A percentile compares a stretch with the other conserved stretches of the same genome.
Conservation (phyloP, 164 flowering plant genomes). For the Dillenia suffruticosa region DNA sequence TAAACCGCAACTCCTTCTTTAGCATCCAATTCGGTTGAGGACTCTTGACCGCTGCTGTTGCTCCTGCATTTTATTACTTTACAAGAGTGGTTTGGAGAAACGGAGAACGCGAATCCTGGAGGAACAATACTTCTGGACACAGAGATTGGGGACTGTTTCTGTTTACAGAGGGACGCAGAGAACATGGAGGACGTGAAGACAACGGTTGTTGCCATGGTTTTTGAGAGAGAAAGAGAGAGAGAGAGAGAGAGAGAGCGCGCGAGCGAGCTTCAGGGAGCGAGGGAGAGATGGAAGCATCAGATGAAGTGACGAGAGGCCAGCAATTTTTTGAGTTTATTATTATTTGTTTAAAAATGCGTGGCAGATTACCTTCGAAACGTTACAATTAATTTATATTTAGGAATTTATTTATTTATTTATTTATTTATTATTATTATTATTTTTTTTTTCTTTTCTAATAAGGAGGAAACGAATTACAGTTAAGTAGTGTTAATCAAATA, state of each 20-base stretch:
- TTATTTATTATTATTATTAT: no score
- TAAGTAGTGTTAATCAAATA: no score
- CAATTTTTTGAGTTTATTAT: no score
- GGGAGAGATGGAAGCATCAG: neutral
- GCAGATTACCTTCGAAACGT: no score
- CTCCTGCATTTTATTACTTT: conserved; percentile 9
- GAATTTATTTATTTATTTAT: no score
- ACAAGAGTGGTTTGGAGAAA: conserved; percentile 9
- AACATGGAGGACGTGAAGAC: conserved; percentile 18
- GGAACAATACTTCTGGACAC: neutral
- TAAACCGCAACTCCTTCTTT: conserved; percentile 72
- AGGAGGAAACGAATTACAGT: no score
- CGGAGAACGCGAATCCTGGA: conserved; percentile 5
- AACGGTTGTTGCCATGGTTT: conserved; percentile 9
- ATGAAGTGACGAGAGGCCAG: no score
- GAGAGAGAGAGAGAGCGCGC: neutral
- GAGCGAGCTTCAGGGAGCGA: neutral
- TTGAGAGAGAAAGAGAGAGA: conserved; percentile 2
- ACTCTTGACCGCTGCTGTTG: conserved; percentile 14
- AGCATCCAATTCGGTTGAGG: conserved; percentile 29
- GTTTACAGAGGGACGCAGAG: conserved; percentile 3
- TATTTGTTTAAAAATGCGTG: no score
- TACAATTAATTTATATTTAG: no score
- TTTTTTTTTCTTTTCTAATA: no score
- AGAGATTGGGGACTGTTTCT: neutral